These are phyloP conservation scores for Trypanosoma lewisi DNA, from an alignment of 208 protist species.

Conservation along the genomic window DNA sequence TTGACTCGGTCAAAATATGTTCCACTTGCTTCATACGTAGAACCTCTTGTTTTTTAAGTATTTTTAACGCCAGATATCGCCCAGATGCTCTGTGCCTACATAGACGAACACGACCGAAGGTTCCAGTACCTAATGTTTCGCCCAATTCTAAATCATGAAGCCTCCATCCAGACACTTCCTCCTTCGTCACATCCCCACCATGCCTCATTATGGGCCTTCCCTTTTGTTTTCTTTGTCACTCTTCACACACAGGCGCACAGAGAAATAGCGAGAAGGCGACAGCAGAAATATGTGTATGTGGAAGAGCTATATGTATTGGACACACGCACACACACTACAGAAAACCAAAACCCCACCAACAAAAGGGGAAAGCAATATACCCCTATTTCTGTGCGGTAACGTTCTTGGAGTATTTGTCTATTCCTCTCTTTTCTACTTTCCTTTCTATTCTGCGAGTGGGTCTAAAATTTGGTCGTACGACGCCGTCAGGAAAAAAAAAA, in stretches of 20 bases:
- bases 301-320: not conserved
- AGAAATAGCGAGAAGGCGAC: too few species aligned
- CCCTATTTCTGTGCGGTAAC: too few species aligned
- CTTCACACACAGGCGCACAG: not conserved
- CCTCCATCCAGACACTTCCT: constrained; percentile 72
- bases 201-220: constrained; percentile 10
- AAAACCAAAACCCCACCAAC: too few species aligned
- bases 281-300: not conserved
- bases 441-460: too few species aligned
- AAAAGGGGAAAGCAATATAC: too few species aligned
- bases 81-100: constrained; percentile 81
- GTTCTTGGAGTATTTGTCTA: too few species aligned
- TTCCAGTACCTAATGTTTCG: constrained; percentile 92
- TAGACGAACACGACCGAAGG: constrained; percentile 93
- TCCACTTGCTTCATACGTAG: constrained; percentile 91
- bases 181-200: constrained; percentile 30
- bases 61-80: constrained; percentile 89
- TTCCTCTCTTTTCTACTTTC: too few species aligned
- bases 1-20: constrained; percentile 93
- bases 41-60: constrained; percentile 90
- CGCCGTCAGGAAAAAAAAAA: too few species aligned
- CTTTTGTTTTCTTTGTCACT: not conserved
- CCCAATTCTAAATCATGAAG: constrained; percentile 89
- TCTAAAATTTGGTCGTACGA: too few species aligned
- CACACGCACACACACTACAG: too few species aligned